Evolutionary conservation across 495 filamentous ascomycete genomes (phyloP).

Genomic region (Aspergillus ellipticus): DNA sequence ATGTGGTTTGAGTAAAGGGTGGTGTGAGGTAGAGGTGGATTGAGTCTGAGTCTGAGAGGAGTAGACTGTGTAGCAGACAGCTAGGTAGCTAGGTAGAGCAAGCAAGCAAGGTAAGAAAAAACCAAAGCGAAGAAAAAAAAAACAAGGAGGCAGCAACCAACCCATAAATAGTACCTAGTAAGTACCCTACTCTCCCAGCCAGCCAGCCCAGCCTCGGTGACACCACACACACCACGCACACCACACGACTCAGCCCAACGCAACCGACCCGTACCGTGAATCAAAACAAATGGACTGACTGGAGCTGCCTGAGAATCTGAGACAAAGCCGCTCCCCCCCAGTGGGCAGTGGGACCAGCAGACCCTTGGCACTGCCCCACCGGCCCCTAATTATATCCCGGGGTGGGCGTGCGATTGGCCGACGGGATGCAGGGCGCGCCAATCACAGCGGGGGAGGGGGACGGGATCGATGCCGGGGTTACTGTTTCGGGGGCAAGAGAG

Average conservation of each 20-base stretch:
- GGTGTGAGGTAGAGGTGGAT: not conserved
- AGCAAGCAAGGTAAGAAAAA: not conserved
- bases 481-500: too few relatives aligned
- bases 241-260: too few relatives aligned
- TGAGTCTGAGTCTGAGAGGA: not conserved
- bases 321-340: too few relatives aligned
- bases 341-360: not conserved
- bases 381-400: not conserved
- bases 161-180: not conserved
- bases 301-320: too few relatives aligned
- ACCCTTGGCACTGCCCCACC: not conserved
- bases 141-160: not conserved
- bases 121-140: not conserved
- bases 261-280: too few relatives aligned
- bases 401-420: not conserved
- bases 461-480: not conserved
- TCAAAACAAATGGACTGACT: too few relatives aligned
- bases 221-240: too few relatives aligned
- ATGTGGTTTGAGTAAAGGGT: too few relatives aligned
- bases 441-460: not conserved
- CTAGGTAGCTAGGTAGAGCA: too few relatives aligned
- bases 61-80: not conserved
- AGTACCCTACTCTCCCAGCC: not conserved
- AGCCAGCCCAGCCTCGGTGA: too few relatives aligned
- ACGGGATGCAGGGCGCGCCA: not conserved